A percentile compares a stretch with the other conserved stretches of the same genome.
phyloP scores from a whole-genome alignment of 495 filamentous ascomycete species.

The Aspergillus conjunctus region DNA sequence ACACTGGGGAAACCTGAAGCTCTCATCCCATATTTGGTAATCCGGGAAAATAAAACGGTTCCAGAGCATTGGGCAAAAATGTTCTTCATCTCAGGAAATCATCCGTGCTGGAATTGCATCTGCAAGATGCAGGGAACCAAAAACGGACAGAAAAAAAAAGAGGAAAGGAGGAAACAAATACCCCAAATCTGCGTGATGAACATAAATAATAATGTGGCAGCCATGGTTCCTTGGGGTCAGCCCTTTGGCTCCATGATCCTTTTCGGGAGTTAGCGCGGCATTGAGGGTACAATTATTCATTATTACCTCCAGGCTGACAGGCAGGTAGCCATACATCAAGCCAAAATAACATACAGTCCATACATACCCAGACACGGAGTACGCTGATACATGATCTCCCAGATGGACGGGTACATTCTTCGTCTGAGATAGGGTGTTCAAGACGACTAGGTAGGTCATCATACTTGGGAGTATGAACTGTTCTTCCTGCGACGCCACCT shows the following conservation, averaged over 20 bases:
- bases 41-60: conserved; percentile 6
- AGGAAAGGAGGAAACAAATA: conserved; percentile 19
- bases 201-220: conserved; percentile 18
- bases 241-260: conserved; percentile 7
- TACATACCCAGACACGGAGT: conserved; percentile 16
- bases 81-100: conserved; percentile 12
- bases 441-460: too few species aligned
- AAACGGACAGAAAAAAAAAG: conserved; percentile 16
- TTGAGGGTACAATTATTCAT: conserved; percentile 3
- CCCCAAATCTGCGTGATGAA: conserved; percentile 21
- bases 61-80: not conserved
- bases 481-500: conserved; percentile 30
- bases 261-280: conserved; percentile 19
- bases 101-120: conserved; percentile 4
- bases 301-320: not conserved
- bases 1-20: not conserved
- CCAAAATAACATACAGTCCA: conserved; percentile 12
- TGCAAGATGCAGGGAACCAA: conserved; percentile 12
- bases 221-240: conserved; percentile 12
- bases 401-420: conserved; percentile 6
- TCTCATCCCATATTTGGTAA: conserved; percentile 9
- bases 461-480: conserved; percentile 3
- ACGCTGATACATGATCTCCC: conserved; percentile 15
- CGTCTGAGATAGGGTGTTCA: conserved; percentile 6
- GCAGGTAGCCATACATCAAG: conserved; percentile 4